Percentiles rank a stretch among this genome's conserved stretches.
These are phyloP conservation scores for Arthrobotrys entomopaga DNA, from an alignment of 2,329 filamentous ascomycete species.

Conservation along the genomic window DNA sequence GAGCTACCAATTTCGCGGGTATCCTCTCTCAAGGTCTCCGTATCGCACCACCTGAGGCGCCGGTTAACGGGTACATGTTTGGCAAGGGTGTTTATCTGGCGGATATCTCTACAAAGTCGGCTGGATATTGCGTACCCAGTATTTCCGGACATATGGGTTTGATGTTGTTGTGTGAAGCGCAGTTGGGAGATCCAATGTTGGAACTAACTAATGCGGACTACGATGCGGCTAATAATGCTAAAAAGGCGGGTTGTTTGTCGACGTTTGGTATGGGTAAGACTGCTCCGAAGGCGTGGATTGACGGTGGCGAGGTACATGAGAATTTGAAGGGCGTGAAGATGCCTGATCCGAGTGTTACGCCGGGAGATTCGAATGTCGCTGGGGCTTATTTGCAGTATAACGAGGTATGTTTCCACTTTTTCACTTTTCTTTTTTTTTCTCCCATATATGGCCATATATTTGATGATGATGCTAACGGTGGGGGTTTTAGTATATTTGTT, in stretches of 20 bases:
- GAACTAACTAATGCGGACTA: slow-evolving; percentile 70
- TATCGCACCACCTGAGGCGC: slow-evolving; percentile 88
- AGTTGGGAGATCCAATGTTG: slow-evolving; percentile 79
- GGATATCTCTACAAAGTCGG: slow-evolving; percentile 84
- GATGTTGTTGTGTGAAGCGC: slow-evolving; percentile 83
- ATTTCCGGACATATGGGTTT: slow-evolving; percentile 76
- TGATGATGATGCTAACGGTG: slow-evolving; percentile 9
- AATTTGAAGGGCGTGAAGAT: slow-evolving; percentile 76
- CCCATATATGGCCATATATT: neutral
- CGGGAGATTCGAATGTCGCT: slow-evolving; percentile 59
- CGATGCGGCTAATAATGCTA: slow-evolving; percentile 72
- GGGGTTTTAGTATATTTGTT: slow-evolving; percentile 70
- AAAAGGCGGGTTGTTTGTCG: slow-evolving; percentile 69
- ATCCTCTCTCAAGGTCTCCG: slow-evolving; percentile 87
- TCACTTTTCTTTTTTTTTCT: neutral
- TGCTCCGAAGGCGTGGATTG: slow-evolving; percentile 77
- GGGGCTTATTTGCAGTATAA: slow-evolving; percentile 72
- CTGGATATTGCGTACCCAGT: slow-evolving; percentile 75
- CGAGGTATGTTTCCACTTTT: slow-evolving; percentile 65
- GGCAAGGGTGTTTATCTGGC: slow-evolving; percentile 90
- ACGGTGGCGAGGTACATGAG: slow-evolving; percentile 74
- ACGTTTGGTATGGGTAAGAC: slow-evolving; percentile 76
- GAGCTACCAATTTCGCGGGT: slow-evolving; percentile 84
- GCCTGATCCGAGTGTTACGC: slow-evolving; percentile 64
- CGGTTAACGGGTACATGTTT: slow-evolving; percentile 84